Percentiles rank a stretch among this genome's conserved stretches.
Conservation (phyloP, 2,329 filamentous ascomycete genomes). For the Dactylellina sp. region DNA sequence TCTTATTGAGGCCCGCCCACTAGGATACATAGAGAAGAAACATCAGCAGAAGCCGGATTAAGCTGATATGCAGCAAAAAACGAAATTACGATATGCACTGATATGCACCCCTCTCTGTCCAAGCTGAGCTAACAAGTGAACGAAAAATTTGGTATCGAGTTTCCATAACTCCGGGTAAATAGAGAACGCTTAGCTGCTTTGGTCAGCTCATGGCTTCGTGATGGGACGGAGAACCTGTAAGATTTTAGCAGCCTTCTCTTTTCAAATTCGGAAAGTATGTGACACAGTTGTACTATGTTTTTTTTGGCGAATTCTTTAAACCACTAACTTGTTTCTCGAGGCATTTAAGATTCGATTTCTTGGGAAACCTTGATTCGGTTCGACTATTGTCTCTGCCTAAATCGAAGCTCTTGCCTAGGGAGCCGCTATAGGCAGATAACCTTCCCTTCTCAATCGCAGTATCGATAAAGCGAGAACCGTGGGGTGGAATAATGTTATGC, state of each 20-base stretch:
- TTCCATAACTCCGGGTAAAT: constrained; percentile 48
- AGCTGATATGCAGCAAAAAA: constrained; percentile 43
- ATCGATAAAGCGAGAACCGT: neutral
- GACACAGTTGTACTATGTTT: neutral
- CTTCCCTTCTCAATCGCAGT: neutral
- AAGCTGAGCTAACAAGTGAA: constrained; percentile 2
- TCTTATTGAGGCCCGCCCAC: no score
- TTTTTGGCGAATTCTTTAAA: neutral
- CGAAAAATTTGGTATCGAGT: constrained; percentile 39
- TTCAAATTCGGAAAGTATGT: neutral
- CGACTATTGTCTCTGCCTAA: constrained; percentile 1
- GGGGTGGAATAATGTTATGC: constrained; percentile 7
- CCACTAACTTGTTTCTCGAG: neutral
- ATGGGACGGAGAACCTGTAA: constrained; percentile 10
- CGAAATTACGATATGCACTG: constrained; percentile 50
- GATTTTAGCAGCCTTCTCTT: constrained; percentile 7
- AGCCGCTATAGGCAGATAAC: constrained; percentile 14
- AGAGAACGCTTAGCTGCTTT: constrained; percentile 10
- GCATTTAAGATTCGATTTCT: neutral
- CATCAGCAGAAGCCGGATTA: constrained; percentile 12
- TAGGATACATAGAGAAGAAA: neutral
- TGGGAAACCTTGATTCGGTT: neutral
- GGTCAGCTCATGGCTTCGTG: constrained; percentile 2
- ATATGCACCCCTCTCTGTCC: constrained; percentile 15
- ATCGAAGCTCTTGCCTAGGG: neutral